Evolutionary conservation across 208 protist genomes (phyloP).

Genomic region (Wallacemonas sp.): DNA sequence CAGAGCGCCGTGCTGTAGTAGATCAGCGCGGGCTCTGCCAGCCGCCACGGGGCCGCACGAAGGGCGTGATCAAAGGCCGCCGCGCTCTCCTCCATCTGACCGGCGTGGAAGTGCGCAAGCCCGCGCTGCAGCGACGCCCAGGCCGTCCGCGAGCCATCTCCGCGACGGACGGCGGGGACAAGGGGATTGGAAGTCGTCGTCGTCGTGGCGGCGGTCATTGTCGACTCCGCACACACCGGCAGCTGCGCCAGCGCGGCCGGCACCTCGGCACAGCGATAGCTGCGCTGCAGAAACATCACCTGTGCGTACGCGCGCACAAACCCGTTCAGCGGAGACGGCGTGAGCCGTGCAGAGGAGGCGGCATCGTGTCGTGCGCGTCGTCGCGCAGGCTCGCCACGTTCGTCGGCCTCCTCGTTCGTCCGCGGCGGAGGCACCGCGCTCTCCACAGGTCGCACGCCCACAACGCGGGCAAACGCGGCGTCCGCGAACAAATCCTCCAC

Average conservation of each 20-base stretch:
- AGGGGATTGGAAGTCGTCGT: no score
- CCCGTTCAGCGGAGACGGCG: background rate
- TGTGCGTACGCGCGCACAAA: constrained; percentile 32
- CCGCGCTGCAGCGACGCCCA: constrained; percentile 61
- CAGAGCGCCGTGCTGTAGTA: constrained; percentile 97
- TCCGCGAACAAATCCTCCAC: constrained; percentile 10
- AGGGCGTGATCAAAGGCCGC: constrained; percentile 55
- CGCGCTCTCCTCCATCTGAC: constrained; percentile 59
- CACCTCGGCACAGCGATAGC: constrained; percentile 44
- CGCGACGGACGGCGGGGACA: constrained; percentile 20
- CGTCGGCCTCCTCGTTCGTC: no score
- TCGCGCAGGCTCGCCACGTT: no score
- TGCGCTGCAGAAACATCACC: constrained; percentile 30
- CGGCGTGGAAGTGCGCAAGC: constrained; percentile 76
- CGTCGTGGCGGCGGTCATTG: background rate
- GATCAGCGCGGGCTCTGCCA: constrained; percentile 56
- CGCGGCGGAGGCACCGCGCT: no score
- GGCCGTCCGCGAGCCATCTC: background rate
- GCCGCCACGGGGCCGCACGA: constrained; percentile 52
- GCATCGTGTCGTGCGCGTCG: no score
- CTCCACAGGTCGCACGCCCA: background rate
- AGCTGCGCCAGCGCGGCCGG: constrained; percentile 15
- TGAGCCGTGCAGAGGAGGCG: background rate
- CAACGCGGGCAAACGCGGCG: background rate
- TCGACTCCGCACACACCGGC: background rate